Conservation (phyloP, 441 rosid species). For the Cnidoscolus chayamansa region DNA sequence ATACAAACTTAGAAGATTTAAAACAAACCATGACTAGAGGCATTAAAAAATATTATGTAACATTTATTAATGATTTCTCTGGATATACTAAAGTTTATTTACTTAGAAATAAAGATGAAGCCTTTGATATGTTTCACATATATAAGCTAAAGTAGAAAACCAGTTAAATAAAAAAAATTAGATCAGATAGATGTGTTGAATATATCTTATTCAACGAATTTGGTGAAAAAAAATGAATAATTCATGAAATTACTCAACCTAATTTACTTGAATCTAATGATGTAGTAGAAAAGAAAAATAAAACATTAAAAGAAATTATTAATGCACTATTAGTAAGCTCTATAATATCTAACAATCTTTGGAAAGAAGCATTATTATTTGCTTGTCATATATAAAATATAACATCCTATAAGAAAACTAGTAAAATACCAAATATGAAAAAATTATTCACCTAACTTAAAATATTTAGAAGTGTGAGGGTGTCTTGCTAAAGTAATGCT, state of each 20-base stretch:
- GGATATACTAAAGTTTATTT: too few relatives aligned
- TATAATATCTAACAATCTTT: neutral
- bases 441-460: neutral
- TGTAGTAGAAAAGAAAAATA: constrained; percentile 2
- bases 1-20: too few relatives aligned
- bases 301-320: constrained; percentile 2
- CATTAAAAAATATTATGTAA: too few relatives aligned
- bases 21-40: too few relatives aligned
- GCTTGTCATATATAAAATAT: constrained; percentile 6
- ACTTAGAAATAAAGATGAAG: too few relatives aligned
- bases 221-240: constrained; percentile 1
- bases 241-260: constrained; percentile 6
- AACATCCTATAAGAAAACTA: neutral
- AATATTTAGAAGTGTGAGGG: neutral
- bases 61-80: too few relatives aligned
- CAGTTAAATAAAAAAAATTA: neutral
- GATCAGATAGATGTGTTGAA: neutral
- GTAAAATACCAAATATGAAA: neutral
- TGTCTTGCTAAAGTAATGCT: neutral
- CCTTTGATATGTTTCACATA: too few relatives aligned
- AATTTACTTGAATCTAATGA: constrained; percentile 2
- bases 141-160: neutral
- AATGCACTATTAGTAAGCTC: neutral
- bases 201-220: neutral
- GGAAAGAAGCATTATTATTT: neutral